Percentiles rank a stretch among this genome's conserved stretches.
phyloP scores from a whole-genome alignment of 352 stramenopile species.

The Phytophthora pinifolia region DNA sequence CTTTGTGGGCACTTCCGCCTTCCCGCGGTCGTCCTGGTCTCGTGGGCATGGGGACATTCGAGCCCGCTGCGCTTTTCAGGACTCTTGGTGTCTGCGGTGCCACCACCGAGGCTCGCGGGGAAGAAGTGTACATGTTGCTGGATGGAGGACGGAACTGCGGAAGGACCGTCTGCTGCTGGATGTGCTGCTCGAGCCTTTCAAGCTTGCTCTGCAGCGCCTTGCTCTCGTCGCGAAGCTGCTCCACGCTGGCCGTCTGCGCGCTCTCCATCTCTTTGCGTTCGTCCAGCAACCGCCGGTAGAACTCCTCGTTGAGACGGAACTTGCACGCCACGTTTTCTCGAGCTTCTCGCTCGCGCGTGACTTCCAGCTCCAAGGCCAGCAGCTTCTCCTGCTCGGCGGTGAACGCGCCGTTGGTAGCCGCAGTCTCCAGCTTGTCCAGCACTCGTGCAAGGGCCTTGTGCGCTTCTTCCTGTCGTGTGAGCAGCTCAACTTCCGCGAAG shows the following conservation, averaged over 20 bases:
- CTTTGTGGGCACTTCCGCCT: slow-evolving; percentile 59
- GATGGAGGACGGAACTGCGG: slow-evolving; percentile 20
- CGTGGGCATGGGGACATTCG: slow-evolving; percentile 42
- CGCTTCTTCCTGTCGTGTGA: slow-evolving; percentile 29
- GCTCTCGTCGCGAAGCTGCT: slow-evolving; percentile 40
- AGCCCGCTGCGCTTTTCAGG: slow-evolving; percentile 23
- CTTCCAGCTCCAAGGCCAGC: slow-evolving; percentile 50
- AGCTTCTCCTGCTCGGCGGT: slow-evolving; percentile 31
- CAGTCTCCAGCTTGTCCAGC: slow-evolving; percentile 28
- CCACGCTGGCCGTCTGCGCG: slow-evolving; percentile 35
- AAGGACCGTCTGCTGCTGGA: slow-evolving; percentile 10
- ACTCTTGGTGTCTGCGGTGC: slow-evolving; percentile 14
- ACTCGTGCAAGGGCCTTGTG: slow-evolving; percentile 30
- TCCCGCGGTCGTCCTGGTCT: slow-evolving; percentile 53
- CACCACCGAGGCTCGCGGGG: slow-evolving; percentile 10
- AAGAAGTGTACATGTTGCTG: slow-evolving; percentile 7
- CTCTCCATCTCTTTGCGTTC: slow-evolving; percentile 60
- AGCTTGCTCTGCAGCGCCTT: slow-evolving; percentile 37
- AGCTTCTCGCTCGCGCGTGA: slow-evolving; percentile 29
- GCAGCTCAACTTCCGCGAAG: slow-evolving; percentile 37
- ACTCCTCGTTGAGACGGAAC: slow-evolving; percentile 46
- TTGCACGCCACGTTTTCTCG: slow-evolving; percentile 39
- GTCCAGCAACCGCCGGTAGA: slow-evolving; percentile 40
- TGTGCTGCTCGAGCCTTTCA: slow-evolving; percentile 41
- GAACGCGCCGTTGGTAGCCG: slow-evolving; percentile 35